phyloP scores from a whole-genome alignment of 768 basidiomycete species.

The Kwoniella pini region DNA sequence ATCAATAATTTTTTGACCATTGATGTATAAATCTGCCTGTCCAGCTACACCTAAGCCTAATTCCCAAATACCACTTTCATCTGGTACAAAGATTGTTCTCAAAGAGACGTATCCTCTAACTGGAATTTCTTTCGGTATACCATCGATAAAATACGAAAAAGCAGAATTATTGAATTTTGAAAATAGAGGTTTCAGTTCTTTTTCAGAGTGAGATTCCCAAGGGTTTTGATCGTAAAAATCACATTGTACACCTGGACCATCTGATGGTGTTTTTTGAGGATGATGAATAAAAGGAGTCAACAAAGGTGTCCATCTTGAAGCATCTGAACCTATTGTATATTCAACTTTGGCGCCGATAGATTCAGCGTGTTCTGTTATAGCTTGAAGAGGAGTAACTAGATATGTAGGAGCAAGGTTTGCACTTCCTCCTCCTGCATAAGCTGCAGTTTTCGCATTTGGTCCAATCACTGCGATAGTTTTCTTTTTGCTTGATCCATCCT shows the following conservation, averaged over 20 bases:
- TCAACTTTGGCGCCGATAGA: slow-evolving; percentile 49
- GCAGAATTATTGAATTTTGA: slow-evolving; percentile 21
- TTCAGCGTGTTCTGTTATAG: slow-evolving; percentile 60
- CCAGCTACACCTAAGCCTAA: slow-evolving; percentile 36
- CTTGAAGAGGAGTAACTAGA: slow-evolving; percentile 66
- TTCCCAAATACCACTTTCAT: slow-evolving; percentile 35
- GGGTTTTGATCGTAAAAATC: slow-evolving; percentile 34
- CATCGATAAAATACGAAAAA: slow-evolving; percentile 37
- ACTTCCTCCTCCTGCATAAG: slow-evolving; percentile 67
- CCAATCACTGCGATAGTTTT: slow-evolving; percentile 72
- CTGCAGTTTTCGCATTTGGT: slow-evolving; percentile 46
- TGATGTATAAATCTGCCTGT: slow-evolving; percentile 38
- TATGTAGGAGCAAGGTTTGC: slow-evolving; percentile 70
- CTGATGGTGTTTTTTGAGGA: slow-evolving; percentile 38
- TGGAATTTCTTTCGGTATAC: slow-evolving; percentile 33
- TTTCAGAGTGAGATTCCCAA: no score
- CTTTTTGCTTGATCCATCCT: background rate
- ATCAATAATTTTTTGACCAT: slow-evolving; percentile 43
- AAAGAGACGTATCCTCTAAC: slow-evolving; percentile 40
- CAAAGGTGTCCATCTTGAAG: slow-evolving; percentile 58
- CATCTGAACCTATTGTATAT: slow-evolving; percentile 59
- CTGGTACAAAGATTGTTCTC: slow-evolving; percentile 37
- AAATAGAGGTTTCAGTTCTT: slow-evolving; percentile 11
- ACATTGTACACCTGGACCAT: slow-evolving; percentile 36
- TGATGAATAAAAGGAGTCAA: slow-evolving; percentile 42